phyloP scores from a whole-genome alignment of 768 basidiomycete genomes.

The Naematelia aurantialba region DNA sequence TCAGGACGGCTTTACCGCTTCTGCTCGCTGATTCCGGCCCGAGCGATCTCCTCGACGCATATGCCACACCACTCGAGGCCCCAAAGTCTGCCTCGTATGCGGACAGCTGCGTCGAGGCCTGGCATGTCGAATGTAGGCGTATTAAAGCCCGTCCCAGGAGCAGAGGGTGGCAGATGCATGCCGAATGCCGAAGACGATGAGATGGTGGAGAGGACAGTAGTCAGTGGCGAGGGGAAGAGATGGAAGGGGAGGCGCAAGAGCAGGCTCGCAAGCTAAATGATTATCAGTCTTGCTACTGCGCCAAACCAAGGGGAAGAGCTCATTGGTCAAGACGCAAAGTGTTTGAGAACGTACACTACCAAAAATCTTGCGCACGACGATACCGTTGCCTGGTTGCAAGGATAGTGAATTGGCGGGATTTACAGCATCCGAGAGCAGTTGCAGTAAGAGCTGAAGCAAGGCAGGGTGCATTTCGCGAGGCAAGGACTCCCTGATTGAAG shows the following conservation, averaged over 20 bases:
- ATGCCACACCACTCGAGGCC: constrained; percentile 59
- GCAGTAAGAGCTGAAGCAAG: constrained; percentile 66
- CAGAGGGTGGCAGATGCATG: constrained; percentile 50
- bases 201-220: constrained; percentile 62
- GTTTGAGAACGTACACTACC: constrained; percentile 78
- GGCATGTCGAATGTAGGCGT: constrained; percentile 15
- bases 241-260: constrained; percentile 58
- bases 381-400: constrained; percentile 59
- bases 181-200: constrained; percentile 60
- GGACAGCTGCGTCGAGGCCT: not conserved
- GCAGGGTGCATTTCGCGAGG: constrained; percentile 60
- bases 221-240: constrained; percentile 72
- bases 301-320: too few species aligned
- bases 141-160: constrained; percentile 36
- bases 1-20: constrained; percentile 57
- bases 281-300: not conserved
- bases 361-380: constrained; percentile 80
- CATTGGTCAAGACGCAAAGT: not conserved
- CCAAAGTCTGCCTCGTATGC: constrained; percentile 5
- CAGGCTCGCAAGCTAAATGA: constrained; percentile 69
- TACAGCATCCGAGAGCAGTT: constrained; percentile 63
- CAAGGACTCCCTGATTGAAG: constrained; percentile 63
- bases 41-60: constrained; percentile 73
- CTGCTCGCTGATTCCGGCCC: constrained; percentile 68
- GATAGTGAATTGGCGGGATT: constrained; percentile 48